Evolutionary conservation across 495 filamentous ascomycete species (phyloP), one percentile per base, ranked within the genome.

Genomic region (Achaetomiella virescens): DNA sequence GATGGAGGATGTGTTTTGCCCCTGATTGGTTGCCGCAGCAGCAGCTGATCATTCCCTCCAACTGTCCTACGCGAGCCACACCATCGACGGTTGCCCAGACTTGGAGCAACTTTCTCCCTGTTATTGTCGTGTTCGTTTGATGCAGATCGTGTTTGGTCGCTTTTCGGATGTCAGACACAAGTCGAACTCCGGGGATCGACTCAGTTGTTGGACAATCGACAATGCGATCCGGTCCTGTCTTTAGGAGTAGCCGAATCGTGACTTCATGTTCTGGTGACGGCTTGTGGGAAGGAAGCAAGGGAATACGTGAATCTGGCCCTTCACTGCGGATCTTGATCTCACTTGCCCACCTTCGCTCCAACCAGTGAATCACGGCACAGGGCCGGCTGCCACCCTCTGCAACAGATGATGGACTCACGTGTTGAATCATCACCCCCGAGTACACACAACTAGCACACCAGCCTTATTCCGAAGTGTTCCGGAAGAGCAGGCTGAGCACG

Each of bases 1-100:
- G 55, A 60, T 41, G 67, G 63, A 46, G 66, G 63, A 46, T 43
- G 38, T 3, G 41, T n/a, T 49, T 42, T 15, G 49, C 7, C 37
- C 18, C 17, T 70, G 59, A 70, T 70, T 70, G 67, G 67, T 36
- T 48, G 45, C 1, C 42, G 53, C 29, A 42, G 22, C 31, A 60
- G 54, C 67, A 68, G 67, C 59, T 70, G 54, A 57, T 50, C 54
- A 47, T 18, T 22, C 42, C 50, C 44, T 43, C 44, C 54, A 57
- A 57, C 46, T 37, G 37, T 44, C 45, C 44, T n/a, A 56, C 37
- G 18, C 31, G 27, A 15, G 37, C 37, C 46, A 67, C 61, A 62
- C 59, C 57, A 56, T 31, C 33, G 38, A 27, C 18, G 37, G 9
- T 33, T 15, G 25, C 49, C 25, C 33, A 6, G 22, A 8, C 3